Evolutionary conservation across 1,284 basidiomycete species (phyloP), one percentile per base, ranked within the genome.

Genomic region (Leccinum subspadiceum): DNA sequence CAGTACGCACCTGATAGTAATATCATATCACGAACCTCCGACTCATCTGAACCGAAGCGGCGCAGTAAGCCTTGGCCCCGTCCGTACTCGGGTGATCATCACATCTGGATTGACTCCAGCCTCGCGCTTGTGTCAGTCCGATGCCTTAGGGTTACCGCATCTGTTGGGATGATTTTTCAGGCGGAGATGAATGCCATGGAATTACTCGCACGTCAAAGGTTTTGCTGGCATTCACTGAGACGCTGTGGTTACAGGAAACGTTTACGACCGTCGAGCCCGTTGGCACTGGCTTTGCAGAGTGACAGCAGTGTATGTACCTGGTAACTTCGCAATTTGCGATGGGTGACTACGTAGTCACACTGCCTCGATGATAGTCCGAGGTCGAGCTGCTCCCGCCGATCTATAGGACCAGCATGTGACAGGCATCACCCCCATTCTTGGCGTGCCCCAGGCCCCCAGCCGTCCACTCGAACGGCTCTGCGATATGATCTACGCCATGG

Each of bases 401-500:
- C 44, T 46, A 12, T 20, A 20, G 20, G 44, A 20, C 22, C 15
- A n/a, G 24, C 6, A n/a, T 29, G 15, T 17, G 26, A 31, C 15
- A 26, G 12, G 9, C n/a, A 52, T 31, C 22, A 33, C 22, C 24
- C 15, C 31, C 20, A 49, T 48, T 44, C 29, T 33, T 33, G 33
- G 24, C 7, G 54, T 26, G 33, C 13, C 51, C 24, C 24, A 0
- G 24, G 24, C 24, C 24, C 24, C 6, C 44, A 20, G 41, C 17
- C 17, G 12, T 22, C 44, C 10, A 22, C 44, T 46, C 20, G 9
- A 41, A 41, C n/a, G 8, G 44, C 44, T n/a, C 15, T 50, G 48
- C 48, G 48, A 60, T 35, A 13, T 44, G 65, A 65, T 67, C 56
- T 59, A 33, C 64, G 13, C 39, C 10, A 41, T 3, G 31, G 65